These are phyloP conservation scores for Fraxinus excelsior DNA, from an alignment of 257 asterid genomes.

Conservation along the genomic window DNA sequence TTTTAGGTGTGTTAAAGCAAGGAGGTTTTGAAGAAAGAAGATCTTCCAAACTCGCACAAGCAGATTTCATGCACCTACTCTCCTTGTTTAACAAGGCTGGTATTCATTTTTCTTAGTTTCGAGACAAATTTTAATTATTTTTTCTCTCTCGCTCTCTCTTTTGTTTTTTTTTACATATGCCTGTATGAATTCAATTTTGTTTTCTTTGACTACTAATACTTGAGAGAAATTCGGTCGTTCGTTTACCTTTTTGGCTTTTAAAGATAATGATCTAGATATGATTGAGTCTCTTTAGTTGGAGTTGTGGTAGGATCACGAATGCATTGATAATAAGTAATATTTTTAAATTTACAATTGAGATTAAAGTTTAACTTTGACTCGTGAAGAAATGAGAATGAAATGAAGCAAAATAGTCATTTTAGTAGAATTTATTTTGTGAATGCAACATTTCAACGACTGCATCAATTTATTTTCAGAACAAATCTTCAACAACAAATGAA, in stretches of 20 bases:
- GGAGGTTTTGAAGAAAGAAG: slow-evolving; percentile 80
- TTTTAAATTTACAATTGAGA: too few species aligned
- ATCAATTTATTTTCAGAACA: background rate
- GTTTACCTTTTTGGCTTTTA: background rate
- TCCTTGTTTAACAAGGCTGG: slow-evolving; percentile 81
- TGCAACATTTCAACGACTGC: background rate
- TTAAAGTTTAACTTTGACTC: too few species aligned
- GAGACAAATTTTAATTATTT: slow-evolving; percentile 15
- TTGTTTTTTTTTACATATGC: too few species aligned
- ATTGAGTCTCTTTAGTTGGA: too few species aligned
- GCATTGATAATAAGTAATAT: too few species aligned
- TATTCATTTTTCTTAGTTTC: slow-evolving; percentile 71
- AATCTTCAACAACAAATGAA: background rate
- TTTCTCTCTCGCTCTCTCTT: too few species aligned
- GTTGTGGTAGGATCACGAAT: too few species aligned
- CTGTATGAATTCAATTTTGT: slow-evolving; percentile 22
- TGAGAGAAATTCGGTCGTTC: background rate
- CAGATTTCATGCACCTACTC: slow-evolving; percentile 84
- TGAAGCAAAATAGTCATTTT: too few species aligned
- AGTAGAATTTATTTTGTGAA: too few species aligned
- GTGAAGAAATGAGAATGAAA: too few species aligned
- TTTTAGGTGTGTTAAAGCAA: slow-evolving; percentile 60
- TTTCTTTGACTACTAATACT: background rate
- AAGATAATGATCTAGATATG: background rate
- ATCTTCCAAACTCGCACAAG: slow-evolving; percentile 76